phyloP scores from a whole-genome alignment of 768 basidiomycete species.

The Boletus pseudopeckii region DNA sequence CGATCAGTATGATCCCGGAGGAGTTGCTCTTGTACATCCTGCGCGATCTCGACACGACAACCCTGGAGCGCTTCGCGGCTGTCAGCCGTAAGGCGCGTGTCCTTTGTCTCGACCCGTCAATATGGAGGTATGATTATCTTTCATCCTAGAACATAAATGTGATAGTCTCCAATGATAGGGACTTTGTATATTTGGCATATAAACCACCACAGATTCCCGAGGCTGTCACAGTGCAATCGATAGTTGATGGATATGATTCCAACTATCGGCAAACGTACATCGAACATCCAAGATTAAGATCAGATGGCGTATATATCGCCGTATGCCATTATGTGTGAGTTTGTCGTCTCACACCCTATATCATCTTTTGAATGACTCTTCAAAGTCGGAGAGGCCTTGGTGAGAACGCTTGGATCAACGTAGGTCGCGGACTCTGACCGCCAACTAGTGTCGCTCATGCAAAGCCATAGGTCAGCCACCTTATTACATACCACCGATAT shows the following conservation, averaged over 20 bases:
- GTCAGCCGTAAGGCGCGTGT: slow-evolving; percentile 74
- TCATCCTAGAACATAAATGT: background rate
- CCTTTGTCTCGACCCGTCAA: slow-evolving; percentile 60
- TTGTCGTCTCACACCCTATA: slow-evolving; percentile 6
- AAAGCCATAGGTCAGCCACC: slow-evolving; percentile 61
- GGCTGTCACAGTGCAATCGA: slow-evolving; percentile 43
- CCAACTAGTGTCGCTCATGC: slow-evolving; percentile 4
- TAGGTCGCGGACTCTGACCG: slow-evolving; percentile 36
- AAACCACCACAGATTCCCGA: slow-evolving; percentile 70
- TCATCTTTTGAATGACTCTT: slow-evolving; percentile 1
- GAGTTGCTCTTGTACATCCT: slow-evolving; percentile 73
- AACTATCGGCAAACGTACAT: slow-evolving; percentile 78
- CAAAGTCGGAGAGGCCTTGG: slow-evolving; percentile 57
- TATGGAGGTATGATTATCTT: slow-evolving; percentile 66
- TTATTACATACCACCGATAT: slow-evolving; percentile 92
- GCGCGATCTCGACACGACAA: slow-evolving; percentile 57
- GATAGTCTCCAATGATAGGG: slow-evolving; percentile 37
- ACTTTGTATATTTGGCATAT: slow-evolving; percentile 63
- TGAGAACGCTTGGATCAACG: slow-evolving; percentile 86
- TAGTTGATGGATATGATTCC: slow-evolving; percentile 50
- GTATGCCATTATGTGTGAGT: slow-evolving; percentile 84
- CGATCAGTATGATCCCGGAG: slow-evolving; percentile 63
- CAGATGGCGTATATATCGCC: slow-evolving; percentile 89
- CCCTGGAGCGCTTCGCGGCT: slow-evolving; percentile 74
- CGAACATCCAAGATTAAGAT: slow-evolving; percentile 78